Conservation (phyloP, 2,329 filamentous ascomycete genomes). For the Fusarium floridanum region DNA sequence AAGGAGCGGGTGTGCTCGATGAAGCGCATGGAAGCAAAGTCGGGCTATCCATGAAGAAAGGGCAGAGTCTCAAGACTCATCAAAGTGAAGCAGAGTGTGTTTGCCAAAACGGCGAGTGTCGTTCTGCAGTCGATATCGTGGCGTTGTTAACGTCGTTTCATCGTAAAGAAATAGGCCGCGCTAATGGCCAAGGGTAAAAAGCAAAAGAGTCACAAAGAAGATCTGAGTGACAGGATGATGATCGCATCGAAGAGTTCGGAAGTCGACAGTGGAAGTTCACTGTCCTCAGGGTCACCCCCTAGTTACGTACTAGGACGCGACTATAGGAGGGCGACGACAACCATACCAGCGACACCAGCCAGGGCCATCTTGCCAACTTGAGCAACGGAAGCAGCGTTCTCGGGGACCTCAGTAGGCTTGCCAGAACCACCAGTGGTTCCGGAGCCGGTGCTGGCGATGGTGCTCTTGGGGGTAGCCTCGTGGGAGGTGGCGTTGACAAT, state of each 20-base stretch:
- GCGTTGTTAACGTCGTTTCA: slow-evolving; percentile 45
- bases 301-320: slow-evolving; percentile 8
- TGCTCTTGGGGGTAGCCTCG: slow-evolving; percentile 37
- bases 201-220: slow-evolving; percentile 38
- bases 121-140: slow-evolving; percentile 41
- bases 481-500: slow-evolving; percentile 48
- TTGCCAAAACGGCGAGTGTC: slow-evolving; percentile 35
- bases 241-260: slow-evolving; percentile 34
- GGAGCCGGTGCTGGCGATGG: slow-evolving; percentile 26
- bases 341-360: slow-evolving; percentile 64
- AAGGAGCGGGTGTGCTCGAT: slow-evolving; percentile 42
- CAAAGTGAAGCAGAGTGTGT: slow-evolving; percentile 38
- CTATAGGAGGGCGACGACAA: slow-evolving; percentile 67
- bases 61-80: slow-evolving; percentile 44
- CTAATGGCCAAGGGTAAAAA: slow-evolving; percentile 30
- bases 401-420: slow-evolving; percentile 53
- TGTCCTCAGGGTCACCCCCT: slow-evolving; percentile 3
- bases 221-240: slow-evolving; percentile 32
- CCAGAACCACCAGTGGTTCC: slow-evolving; percentile 42
- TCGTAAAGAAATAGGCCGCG: slow-evolving; percentile 42
- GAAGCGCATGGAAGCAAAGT: slow-evolving; percentile 43
- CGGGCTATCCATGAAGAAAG: slow-evolving; percentile 40
- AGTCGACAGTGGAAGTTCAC: slow-evolving; percentile 29
- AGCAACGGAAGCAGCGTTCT: slow-evolving; percentile 59
- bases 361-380: slow-evolving; percentile 60